Evolutionary conservation across 2,329 filamentous ascomycete genomes (phyloP).

Genomic region (Graphilbum fragrans): DNA sequence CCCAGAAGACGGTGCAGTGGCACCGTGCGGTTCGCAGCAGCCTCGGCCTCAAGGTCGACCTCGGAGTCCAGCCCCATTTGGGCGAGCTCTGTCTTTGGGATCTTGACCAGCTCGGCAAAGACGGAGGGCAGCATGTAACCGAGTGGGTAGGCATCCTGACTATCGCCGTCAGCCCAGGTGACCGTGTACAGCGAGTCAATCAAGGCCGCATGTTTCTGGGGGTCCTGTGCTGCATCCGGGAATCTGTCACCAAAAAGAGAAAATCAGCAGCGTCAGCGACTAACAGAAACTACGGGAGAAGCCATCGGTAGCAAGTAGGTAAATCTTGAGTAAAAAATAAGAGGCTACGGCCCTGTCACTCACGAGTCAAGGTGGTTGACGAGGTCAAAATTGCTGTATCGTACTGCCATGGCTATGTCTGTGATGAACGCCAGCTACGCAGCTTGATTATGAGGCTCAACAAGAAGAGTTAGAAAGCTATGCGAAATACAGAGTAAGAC

Average conservation of each 20-base stretch:
- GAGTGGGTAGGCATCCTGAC: conserved; percentile 42
- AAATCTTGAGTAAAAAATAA: no score
- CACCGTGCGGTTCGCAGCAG: conserved; percentile 40
- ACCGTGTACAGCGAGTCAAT: conserved; percentile 55
- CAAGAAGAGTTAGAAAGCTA: no score
- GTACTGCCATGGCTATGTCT: conserved; percentile 8
- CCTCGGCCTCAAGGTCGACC: conserved; percentile 4
- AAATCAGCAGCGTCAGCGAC: no score
- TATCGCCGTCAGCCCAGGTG: conserved; percentile 49
- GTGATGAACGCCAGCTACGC: no score
- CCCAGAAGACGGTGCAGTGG: conserved; percentile 50
- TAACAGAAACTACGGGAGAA: no score
- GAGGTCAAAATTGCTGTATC: conserved; percentile 13
- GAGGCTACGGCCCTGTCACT: no score
- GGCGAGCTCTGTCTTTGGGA: conserved; percentile 44
- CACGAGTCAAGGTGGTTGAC: conserved; percentile 14
- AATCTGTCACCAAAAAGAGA: conserved; percentile 52
- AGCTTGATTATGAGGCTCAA: no score
- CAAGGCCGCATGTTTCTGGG: conserved; percentile 39
- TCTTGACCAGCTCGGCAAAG: conserved; percentile 31
- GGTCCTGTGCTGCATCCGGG: conserved; percentile 56
- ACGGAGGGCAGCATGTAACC: conserved; percentile 46
- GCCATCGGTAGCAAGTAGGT: no score
- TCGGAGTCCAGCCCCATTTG: conserved; percentile 44
- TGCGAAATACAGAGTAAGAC: no score